phyloP scores from a whole-genome alignment of 192 early-diverging fungal genomes.

The Umbelopsis sp. region DNA sequence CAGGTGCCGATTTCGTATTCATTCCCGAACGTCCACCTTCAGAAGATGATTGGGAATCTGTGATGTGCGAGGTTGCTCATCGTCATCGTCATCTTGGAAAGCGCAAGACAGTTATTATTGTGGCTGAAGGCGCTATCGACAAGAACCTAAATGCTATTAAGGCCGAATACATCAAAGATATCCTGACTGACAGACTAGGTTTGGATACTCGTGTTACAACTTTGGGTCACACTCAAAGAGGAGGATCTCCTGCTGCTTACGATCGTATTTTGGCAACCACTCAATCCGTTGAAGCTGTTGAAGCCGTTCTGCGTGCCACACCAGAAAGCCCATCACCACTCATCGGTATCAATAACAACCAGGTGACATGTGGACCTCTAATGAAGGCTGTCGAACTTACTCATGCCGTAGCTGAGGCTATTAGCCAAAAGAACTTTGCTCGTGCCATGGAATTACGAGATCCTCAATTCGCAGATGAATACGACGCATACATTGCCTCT shows the following conservation, averaged over 20 bases:
- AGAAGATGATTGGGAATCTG: slow-evolving; percentile 82
- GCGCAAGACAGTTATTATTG: slow-evolving; percentile 89
- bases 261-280: slow-evolving; percentile 90
- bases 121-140: slow-evolving; percentile 95
- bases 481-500: slow-evolving; percentile 64
- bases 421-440: slow-evolving; percentile 80
- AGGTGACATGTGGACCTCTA: slow-evolving; percentile 80
- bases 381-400: slow-evolving; percentile 95
- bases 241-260: slow-evolving; percentile 88
- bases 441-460: slow-evolving; percentile 90
- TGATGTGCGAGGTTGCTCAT: slow-evolving; percentile 76
- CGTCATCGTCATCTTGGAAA: slow-evolving; percentile 80
- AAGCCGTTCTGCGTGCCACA: slow-evolving; percentile 84
- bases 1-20: slow-evolving; percentile 95
- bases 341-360: slow-evolving; percentile 90
- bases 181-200: slow-evolving; percentile 76
- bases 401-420: slow-evolving; percentile 84
- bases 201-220: slow-evolving; percentile 93
- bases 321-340: slow-evolving; percentile 87
- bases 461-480: slow-evolving; percentile 78
- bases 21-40: slow-evolving; percentile 92
- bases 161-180: slow-evolving; percentile 78
- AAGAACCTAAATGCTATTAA: slow-evolving; percentile 85
- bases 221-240: slow-evolving; percentile 94
- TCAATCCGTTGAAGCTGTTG: slow-evolving; percentile 94